These are phyloP conservation scores for Nannizziopsis arthrosporioides DNA, from an alignment of 2,329 filamentous ascomycete genomes.

Conservation along the genomic window DNA sequence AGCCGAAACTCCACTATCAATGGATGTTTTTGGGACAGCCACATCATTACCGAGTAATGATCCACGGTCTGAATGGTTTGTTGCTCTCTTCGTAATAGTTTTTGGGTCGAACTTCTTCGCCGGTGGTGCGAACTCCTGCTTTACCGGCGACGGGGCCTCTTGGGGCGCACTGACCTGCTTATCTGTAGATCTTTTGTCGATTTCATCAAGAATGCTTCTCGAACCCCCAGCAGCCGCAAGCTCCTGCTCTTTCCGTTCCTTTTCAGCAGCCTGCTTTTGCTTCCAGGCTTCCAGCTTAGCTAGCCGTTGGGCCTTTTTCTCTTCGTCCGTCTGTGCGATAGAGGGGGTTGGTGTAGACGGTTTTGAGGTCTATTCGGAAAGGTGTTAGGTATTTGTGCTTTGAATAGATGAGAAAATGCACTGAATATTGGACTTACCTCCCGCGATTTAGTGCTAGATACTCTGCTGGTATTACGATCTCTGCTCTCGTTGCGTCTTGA, in stretches of 20 bases:
- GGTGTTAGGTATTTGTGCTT: neutral
- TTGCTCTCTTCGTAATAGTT: constrained; percentile 67
- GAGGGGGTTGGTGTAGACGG: constrained; percentile 32
- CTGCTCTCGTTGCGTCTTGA: constrained; percentile 55
- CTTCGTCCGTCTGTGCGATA: constrained; percentile 51
- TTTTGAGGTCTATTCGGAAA: constrained; percentile 41
- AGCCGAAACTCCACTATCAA: constrained; percentile 23
- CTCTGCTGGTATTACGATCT: constrained; percentile 42
- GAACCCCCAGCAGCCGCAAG: constrained; percentile 51
- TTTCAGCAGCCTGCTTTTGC: constrained; percentile 66
- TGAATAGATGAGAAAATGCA: neutral
- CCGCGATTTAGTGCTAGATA: constrained; percentile 39
- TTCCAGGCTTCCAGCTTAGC: constrained; percentile 87
- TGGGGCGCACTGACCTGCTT: constrained; percentile 22
- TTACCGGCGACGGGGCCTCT: constrained; percentile 37
- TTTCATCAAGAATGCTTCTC: constrained; percentile 57
- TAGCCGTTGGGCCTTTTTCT: constrained; percentile 67
- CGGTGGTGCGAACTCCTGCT: constrained; percentile 45
- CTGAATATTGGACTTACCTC: constrained; percentile 42
- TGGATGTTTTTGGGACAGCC: constrained; percentile 38
- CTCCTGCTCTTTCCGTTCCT: constrained; percentile 60
- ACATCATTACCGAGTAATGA: constrained; percentile 46
- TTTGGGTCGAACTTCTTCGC: constrained; percentile 79
- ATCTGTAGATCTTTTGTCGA: constrained; percentile 55
- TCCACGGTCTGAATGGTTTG: constrained; percentile 45